Evolutionary conservation across 164 flowering plant genomes (phyloP).

Genomic region (Piper longum): DNA sequence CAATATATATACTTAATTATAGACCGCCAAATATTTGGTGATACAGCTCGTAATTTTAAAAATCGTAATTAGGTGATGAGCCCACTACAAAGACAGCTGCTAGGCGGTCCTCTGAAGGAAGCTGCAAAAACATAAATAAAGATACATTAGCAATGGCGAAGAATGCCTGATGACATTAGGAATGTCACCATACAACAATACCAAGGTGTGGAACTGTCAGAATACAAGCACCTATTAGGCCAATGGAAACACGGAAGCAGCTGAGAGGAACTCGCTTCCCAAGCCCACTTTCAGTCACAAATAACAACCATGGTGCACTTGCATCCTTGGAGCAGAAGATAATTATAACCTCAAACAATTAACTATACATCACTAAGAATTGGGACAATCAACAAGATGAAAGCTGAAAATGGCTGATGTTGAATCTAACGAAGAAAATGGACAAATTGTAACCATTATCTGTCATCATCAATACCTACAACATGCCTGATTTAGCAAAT

Average conservation of each 20-base stretch:
- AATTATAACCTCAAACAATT: background rate
- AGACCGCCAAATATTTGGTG: too few species aligned
- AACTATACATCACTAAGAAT: background rate
- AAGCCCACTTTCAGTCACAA: conserved; percentile 71
- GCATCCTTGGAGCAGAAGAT: conserved; percentile 22
- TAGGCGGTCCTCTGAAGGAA: conserved; percentile 54
- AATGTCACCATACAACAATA: background rate
- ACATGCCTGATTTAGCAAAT: background rate
- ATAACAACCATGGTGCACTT: conserved; percentile 76
- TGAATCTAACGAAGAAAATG: too few species aligned
- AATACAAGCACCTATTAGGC: background rate
- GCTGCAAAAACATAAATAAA: conserved; percentile 21
- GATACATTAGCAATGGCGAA: background rate
- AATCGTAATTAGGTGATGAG: conserved; percentile 20
- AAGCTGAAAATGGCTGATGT: too few species aligned
- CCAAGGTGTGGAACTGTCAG: background rate
- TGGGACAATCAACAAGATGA: background rate
- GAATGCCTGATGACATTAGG: background rate
- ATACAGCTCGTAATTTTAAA: too few species aligned
- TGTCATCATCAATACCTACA: background rate
- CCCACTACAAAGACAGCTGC: conserved; percentile 88
- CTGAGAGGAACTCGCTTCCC: conserved; percentile 94
- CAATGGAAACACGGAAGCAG: conserved; percentile 41
- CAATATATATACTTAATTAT: too few species aligned
- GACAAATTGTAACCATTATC: too few species aligned